These are phyloP conservation scores for Beta macrorhiza DNA, from an alignment of 179 eudicot species.

Conservation along the genomic window DNA sequence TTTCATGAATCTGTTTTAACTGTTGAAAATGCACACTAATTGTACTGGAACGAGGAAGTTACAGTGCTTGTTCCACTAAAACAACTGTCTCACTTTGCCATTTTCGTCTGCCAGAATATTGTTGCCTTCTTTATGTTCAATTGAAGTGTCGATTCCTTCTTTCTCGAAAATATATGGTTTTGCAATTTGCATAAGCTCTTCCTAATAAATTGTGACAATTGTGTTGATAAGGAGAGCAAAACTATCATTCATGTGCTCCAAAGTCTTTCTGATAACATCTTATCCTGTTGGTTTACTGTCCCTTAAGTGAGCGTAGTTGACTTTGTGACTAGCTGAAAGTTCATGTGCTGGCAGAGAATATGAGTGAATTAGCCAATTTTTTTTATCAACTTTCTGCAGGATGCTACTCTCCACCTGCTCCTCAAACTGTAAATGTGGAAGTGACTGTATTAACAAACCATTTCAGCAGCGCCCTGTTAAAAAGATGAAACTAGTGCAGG, in stretches of 20 bases:
- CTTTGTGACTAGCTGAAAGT: background rate
- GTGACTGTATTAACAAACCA: conserved; percentile 81
- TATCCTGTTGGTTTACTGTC: background rate
- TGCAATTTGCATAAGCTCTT: background rate
- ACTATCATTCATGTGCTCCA: background rate
- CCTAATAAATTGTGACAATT: background rate
- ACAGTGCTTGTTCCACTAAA: background rate
- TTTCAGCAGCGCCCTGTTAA: conserved; percentile 77
- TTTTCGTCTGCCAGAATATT: background rate
- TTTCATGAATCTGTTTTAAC: background rate
- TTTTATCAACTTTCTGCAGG: conserved; percentile 39
- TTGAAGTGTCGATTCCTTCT: no score
- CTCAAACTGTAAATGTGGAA: conserved; percentile 84
- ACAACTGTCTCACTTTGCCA: background rate
- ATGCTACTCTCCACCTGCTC: conserved; percentile 93
- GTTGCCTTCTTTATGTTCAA: background rate
- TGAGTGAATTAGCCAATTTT: background rate
- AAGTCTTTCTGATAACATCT: background rate
- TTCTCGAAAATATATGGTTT: no score
- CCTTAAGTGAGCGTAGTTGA: background rate
- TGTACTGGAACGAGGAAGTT: background rate
- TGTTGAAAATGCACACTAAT: background rate
- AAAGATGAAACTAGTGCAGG: conserved; percentile 85
- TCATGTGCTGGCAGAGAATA: background rate
- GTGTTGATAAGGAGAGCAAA: background rate